Evolutionary conservation across 1,284 basidiomycete genomes (phyloP).

Genomic region (Cystobasidium pallidum): DNA sequence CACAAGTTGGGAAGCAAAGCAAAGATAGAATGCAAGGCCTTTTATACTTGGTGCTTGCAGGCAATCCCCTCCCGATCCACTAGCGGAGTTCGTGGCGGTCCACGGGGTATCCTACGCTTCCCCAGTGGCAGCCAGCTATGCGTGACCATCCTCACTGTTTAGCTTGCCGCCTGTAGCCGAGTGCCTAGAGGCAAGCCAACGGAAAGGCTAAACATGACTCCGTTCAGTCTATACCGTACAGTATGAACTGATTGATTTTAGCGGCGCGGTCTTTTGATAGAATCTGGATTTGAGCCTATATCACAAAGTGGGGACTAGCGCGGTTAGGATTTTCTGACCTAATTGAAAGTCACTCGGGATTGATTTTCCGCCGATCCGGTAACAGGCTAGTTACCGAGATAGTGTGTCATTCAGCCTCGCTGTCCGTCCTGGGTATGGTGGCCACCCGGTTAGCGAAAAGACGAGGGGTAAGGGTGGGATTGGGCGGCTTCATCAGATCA

Average conservation of each 20-base stretch:
- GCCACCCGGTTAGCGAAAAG: neutral
- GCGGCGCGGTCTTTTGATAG: too few relatives aligned
- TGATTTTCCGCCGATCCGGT: slow-evolving; percentile 5
- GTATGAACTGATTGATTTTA: too few relatives aligned
- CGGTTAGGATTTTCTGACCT: too few relatives aligned
- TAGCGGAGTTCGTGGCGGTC: slow-evolving; percentile 20
- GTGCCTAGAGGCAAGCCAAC: slow-evolving; percentile 2
- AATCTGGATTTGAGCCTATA: too few relatives aligned
- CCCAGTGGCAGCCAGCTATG: neutral
- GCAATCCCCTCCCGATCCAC: too few relatives aligned
- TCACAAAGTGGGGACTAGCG: too few relatives aligned
- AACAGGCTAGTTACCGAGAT: neutral
- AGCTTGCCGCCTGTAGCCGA: slow-evolving; percentile 5
- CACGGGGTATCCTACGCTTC: neutral
- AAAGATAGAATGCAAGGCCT: neutral
- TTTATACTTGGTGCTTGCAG: too few relatives aligned
- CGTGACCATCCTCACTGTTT: neutral
- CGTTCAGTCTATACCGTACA: neutral
- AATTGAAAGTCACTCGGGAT: too few relatives aligned
- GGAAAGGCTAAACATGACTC: slow-evolving; percentile 12
- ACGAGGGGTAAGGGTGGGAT: too few relatives aligned
- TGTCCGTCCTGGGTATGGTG: neutral
- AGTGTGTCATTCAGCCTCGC: slow-evolving; percentile 1
- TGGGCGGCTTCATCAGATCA: too few relatives aligned
- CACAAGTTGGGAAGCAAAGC: neutral